phyloP scores from a whole-genome alignment of 2,329 filamentous ascomycete genomes.

The Pseudogymnoascus sp. region DNA sequence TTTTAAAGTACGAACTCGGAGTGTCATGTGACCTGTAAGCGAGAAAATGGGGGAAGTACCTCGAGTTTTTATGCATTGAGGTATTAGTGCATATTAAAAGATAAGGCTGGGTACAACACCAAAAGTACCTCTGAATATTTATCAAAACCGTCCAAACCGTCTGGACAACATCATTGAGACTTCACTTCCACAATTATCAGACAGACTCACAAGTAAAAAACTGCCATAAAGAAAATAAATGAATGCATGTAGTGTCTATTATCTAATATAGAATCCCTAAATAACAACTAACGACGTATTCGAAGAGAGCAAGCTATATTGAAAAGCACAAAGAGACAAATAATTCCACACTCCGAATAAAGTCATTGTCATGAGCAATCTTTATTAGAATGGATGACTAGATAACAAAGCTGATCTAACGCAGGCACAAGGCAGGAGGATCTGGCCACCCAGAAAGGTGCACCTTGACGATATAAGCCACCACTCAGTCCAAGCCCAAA shows the following conservation, averaged over 20 bases:
- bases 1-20: neutral
- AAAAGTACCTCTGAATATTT: neutral
- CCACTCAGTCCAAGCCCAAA: conserved; percentile 5
- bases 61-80: neutral
- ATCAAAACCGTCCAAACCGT: neutral
- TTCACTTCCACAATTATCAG: neutral
- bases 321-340: neutral
- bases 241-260: conserved; percentile 8
- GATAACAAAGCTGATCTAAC: conserved; percentile 28
- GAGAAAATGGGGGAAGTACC: neutral
- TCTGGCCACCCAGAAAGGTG: conserved; percentile 18
- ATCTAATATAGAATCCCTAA: conserved; percentile 8
- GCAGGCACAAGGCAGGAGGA: conserved; percentile 23
- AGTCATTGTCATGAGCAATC: conserved; percentile 14
- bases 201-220: neutral
- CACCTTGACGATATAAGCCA: conserved; percentile 3
- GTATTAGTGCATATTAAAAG: neutral
- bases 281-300: neutral
- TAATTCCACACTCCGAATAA: neutral
- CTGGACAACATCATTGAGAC: neutral
- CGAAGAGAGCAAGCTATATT: conserved; percentile 8
- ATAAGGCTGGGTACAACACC: neutral
- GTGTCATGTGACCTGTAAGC: neutral
- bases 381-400: conserved; percentile 29
- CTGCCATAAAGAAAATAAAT: neutral